These are phyloP conservation scores for Nidularia sp. DNA, from an alignment of 768 basidiomycete genomes.

Conservation along the genomic window DNA sequence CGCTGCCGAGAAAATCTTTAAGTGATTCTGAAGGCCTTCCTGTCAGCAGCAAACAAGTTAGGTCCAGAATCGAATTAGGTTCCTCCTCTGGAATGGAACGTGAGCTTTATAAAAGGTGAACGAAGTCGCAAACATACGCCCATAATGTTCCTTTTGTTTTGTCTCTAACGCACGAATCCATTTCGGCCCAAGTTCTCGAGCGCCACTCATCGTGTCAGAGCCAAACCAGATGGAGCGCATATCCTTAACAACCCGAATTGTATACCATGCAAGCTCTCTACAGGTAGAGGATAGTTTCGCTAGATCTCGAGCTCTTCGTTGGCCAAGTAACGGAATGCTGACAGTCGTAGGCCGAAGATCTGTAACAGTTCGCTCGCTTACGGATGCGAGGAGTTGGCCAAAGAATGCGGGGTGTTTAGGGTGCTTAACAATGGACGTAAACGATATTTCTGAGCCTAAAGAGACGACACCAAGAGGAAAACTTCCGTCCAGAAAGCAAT, in stretches of 20 bases:
- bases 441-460: slow-evolving; percentile 24
- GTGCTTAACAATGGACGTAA: slow-evolving; percentile 44
- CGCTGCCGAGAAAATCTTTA: slow-evolving; percentile 70
- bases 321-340: slow-evolving; percentile 52
- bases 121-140: slow-evolving; percentile 40
- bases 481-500: slow-evolving; percentile 72
- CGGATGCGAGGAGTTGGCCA: slow-evolving; percentile 34
- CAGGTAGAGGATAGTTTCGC: slow-evolving; percentile 67
- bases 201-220: slow-evolving; percentile 58
- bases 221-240: slow-evolving; percentile 75
- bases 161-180: slow-evolving; percentile 67
- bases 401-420: slow-evolving; percentile 42
- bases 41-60: slow-evolving; percentile 67
- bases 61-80: slow-evolving; percentile 63
- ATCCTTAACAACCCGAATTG: slow-evolving; percentile 65
- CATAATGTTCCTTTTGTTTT: slow-evolving; percentile 63
- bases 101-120: slow-evolving; percentile 16
- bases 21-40: slow-evolving; percentile 71
- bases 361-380: slow-evolving; percentile 20
- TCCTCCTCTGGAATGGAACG: slow-evolving; percentile 42
- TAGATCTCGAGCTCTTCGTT: slow-evolving; percentile 59
- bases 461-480: slow-evolving; percentile 62
- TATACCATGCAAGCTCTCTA: slow-evolving; percentile 71
- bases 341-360: slow-evolving; percentile 42
- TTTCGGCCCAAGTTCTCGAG: slow-evolving; percentile 66